phyloP scores from a whole-genome alignment of 805 yeast species.

The Kluyveromyces lactis region DNA sequence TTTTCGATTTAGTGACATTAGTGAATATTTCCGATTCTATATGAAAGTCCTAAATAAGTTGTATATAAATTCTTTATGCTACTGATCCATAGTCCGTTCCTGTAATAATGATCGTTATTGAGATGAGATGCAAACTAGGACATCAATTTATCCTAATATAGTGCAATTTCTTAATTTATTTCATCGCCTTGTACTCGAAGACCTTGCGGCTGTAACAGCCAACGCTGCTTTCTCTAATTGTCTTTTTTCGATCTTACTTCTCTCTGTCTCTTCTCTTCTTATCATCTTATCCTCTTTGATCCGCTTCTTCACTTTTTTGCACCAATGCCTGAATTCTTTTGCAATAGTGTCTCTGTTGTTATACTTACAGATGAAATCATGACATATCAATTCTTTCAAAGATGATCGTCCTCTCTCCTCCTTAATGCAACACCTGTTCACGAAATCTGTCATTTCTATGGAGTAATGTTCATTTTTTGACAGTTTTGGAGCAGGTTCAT shows the following conservation, averaged over 20 bases:
- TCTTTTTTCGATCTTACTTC: slow-evolving; percentile 22
- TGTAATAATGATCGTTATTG: no score
- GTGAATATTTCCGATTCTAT: background rate
- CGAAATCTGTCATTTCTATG: slow-evolving; percentile 54
- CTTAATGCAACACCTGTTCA: slow-evolving; percentile 64
- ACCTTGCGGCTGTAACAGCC: slow-evolving; percentile 17
- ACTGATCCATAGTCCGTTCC: no score
- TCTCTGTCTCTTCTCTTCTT: slow-evolving; percentile 25
- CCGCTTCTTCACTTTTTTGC: slow-evolving; percentile 30
- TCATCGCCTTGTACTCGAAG: background rate
- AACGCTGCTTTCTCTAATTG: slow-evolving; percentile 20
- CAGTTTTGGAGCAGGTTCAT: slow-evolving; percentile 80
- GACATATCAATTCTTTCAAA: slow-evolving; percentile 56
- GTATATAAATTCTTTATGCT: no score
- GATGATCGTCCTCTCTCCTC: slow-evolving; percentile 61
- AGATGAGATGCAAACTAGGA: no score
- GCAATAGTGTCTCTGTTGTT: slow-evolving; percentile 25
- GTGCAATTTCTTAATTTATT: no score
- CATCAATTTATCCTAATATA: no score
- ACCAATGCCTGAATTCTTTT: slow-evolving; percentile 35
- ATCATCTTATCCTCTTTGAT: slow-evolving; percentile 26
- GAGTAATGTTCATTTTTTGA: slow-evolving; percentile 32
- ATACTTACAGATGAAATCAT: slow-evolving; percentile 30
- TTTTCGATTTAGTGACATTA: background rate
- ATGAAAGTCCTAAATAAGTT: background rate